These are phyloP conservation scores for Aspergillus costaricaensis DNA, from an alignment of 2,329 filamentous ascomycete species.

Conservation along the genomic window DNA sequence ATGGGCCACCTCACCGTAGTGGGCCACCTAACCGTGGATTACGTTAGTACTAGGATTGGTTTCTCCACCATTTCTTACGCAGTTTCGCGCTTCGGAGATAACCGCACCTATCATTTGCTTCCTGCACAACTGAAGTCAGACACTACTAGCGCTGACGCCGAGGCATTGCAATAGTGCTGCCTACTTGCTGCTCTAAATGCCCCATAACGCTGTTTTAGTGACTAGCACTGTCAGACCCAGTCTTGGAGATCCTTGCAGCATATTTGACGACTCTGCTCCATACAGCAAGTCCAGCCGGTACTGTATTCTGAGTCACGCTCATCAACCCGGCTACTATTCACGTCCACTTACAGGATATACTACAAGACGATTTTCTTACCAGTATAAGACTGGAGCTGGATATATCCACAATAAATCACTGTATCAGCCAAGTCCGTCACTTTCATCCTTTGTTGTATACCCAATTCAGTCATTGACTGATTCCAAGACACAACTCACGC, in stretches of 20 bases:
- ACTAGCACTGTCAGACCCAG: neutral
- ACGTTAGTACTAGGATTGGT: no score
- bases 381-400: no score
- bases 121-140: neutral
- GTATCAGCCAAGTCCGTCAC: neutral
- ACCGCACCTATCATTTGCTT: neutral
- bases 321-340: neutral
- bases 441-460: neutral
- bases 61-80: neutral
- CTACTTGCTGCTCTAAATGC: neutral
- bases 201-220: neutral
- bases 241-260: neutral
- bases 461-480: neutral
- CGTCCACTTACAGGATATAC: no score
- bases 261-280: neutral
- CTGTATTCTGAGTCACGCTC: neutral
- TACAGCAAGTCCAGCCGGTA: neutral
- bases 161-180: neutral
- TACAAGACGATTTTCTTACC: neutral
- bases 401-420: neutral
- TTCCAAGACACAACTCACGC: neutral
- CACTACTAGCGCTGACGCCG: neutral
- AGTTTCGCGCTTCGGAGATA: neutral
- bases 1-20: no score
- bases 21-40: no score